phyloP scores from a whole-genome alignment of 805 yeast genomes.

The Cyberlindnera suaveolens region DNA sequence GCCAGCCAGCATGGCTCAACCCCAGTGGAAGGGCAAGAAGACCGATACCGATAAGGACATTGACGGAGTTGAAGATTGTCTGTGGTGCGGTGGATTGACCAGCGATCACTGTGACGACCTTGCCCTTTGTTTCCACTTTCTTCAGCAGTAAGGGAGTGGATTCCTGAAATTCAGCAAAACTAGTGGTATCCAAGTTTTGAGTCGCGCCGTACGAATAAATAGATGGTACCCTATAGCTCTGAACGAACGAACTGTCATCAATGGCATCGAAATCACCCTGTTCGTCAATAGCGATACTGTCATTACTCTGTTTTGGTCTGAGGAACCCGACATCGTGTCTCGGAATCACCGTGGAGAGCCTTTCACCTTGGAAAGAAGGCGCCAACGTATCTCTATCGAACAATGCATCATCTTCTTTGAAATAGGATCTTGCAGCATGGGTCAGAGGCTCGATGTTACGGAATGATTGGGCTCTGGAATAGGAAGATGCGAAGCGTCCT shows the following conservation, averaged over 20 bases:
- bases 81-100: slow-evolving; percentile 82
- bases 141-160: slow-evolving; percentile 49
- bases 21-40: slow-evolving; percentile 70
- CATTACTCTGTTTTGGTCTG: slow-evolving; percentile 16
- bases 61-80: slow-evolving; percentile 70
- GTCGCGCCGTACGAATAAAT: slow-evolving; percentile 27
- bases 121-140: slow-evolving; percentile 70
- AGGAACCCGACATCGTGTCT: slow-evolving; percentile 28
- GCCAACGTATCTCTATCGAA: slow-evolving; percentile 65
- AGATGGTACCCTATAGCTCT: slow-evolving; percentile 24
- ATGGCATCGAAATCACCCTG: slow-evolving; percentile 29
- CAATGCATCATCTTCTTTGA: slow-evolving; percentile 55
- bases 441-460: slow-evolving; percentile 43
- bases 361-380: slow-evolving; percentile 58
- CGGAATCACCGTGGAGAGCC: slow-evolving; percentile 49
- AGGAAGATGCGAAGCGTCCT: slow-evolving; percentile 74
- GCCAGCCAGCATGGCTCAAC: slow-evolving; percentile 65
- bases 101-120: slow-evolving; percentile 60
- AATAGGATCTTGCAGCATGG: slow-evolving; percentile 49
- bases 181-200: slow-evolving; percentile 27
- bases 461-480: slow-evolving; percentile 72
- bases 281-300: slow-evolving; percentile 18
- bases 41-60: slow-evolving; percentile 73
- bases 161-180: slow-evolving; percentile 40
- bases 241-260: slow-evolving; percentile 35